Base-by-base conservation (phyloP, 495 filamentous ascomycete genomes). In the Cryomyces minteri region DNA sequence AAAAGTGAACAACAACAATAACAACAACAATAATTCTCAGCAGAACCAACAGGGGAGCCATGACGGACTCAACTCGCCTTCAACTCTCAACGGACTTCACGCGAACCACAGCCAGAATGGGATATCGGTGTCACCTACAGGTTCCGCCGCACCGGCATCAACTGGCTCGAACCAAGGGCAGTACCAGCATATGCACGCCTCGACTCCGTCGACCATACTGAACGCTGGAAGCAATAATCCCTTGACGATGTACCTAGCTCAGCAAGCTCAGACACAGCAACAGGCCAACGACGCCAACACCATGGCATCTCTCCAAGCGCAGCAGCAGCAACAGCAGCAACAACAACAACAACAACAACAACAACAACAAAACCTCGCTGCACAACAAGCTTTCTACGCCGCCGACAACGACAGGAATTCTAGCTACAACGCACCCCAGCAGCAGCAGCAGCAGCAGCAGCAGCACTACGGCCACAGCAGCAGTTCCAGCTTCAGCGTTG, bases 171-270 rank as follows among this genome's bases (percentile, higher is more conserved):
- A 69, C 36, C 64, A 66, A 32, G 65, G 70, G 45, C 29, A 51
- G 47, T 53, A 57, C 36, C 70, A 67, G 42, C 64, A 65, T 7
- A 58, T 74, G 31, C 71, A 76, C 45, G 67, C 61, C 6, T 71
- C 72, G 4, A 77, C 74, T 6, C 74, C 79, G 8, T 74, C 81
- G 4, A 73, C 74, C 5, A 69, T 93, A 47, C 73, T 94, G 58
- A 88, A 88, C 58, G 75, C 72, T 36, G 77, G 77, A 31, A 67
- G 69, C 46, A 88, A 73, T 68, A 98, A 98, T 60, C 90, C 90
- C 0, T 63, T 98, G 56, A 92, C 84, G n/a, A 72, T 94, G 78
- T 94, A 93, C 60, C 74, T 94, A 37, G 8, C 9, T 11, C 40
- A 41, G 25, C 48, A 44, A 14, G 42, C 46, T 14, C 37, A 46